Evolutionary conservation across 495 filamentous ascomycete species (phyloP).

Genomic region (Halenospora varia): DNA sequence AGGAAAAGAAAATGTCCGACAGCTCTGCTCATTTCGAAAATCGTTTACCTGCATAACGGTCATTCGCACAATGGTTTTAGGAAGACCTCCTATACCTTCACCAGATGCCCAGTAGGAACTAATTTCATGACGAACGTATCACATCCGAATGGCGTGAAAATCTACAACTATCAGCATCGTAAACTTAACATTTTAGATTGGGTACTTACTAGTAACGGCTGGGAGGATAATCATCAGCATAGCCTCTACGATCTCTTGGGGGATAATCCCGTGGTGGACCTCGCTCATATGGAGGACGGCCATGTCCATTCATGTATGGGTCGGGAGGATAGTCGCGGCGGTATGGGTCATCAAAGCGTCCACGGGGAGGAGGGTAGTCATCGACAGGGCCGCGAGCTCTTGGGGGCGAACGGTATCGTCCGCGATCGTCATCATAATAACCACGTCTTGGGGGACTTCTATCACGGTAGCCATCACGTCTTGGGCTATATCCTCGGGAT

Average conservation of each 20-base stretch:
- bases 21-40: not conserved
- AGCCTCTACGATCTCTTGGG: slow-evolving; percentile 42
- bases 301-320: slow-evolving; percentile 61
- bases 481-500: slow-evolving; percentile 70
- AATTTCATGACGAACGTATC: slow-evolving; percentile 11
- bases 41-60: slow-evolving; percentile 3
- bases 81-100: not conserved
- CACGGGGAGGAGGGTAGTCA: slow-evolving; percentile 65
- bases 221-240: slow-evolving; percentile 39
- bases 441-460: slow-evolving; percentile 73
- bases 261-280: slow-evolving; percentile 53
- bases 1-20: not conserved
- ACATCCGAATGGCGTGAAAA: not conserved
- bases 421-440: slow-evolving; percentile 68
- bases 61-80: slow-evolving; percentile 5
- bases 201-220: slow-evolving; percentile 23
- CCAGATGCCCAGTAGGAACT: not conserved
- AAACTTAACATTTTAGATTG: not conserved
- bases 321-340: slow-evolving; percentile 56
- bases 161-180: slow-evolving; percentile 2
- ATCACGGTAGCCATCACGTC: slow-evolving; percentile 80
- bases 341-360: slow-evolving; percentile 60
- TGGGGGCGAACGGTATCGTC: slow-evolving; percentile 71
- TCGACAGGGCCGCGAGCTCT: slow-evolving; percentile 59
- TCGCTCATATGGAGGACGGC: slow-evolving; percentile 47